phyloP scores from a whole-genome alignment of 2,329 filamentous ascomycete genomes.

The Pseudogymnoascus sp. region DNA sequence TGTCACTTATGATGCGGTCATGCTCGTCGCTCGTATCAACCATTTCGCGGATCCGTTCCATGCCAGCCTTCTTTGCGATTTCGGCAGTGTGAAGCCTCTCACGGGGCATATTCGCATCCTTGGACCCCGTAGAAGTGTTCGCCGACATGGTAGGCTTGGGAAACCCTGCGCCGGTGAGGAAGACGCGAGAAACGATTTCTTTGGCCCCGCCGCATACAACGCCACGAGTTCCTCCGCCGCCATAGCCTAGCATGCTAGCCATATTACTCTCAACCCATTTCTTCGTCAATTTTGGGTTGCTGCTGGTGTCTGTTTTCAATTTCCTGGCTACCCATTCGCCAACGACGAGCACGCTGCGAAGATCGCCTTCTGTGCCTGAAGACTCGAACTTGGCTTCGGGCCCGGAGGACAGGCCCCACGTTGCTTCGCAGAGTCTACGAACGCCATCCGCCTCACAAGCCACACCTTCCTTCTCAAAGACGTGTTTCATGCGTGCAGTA shows the following conservation, averaged over 20 bases:
- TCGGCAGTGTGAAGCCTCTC: constrained; percentile 64
- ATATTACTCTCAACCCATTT: constrained; percentile 72
- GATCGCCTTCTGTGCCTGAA: constrained; percentile 64
- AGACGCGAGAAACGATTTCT: constrained; percentile 72
- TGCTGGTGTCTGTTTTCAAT: constrained; percentile 39
- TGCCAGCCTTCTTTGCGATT: constrained; percentile 62
- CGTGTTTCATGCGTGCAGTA: constrained; percentile 67
- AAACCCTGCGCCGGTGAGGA: constrained; percentile 72
- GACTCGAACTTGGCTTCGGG: constrained; percentile 62
- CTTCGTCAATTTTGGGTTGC: constrained; percentile 50
- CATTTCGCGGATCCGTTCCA: constrained; percentile 67
- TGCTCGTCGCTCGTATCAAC: constrained; percentile 72
- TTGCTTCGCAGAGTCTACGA: constrained; percentile 72
- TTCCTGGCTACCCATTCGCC: constrained; percentile 79
- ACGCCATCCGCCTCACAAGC: constrained; percentile 84
- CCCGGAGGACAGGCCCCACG: constrained; percentile 72
- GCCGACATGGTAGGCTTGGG: constrained; percentile 26
- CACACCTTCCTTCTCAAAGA: constrained; percentile 87
- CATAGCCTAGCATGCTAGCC: constrained; percentile 59
- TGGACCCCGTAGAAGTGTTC: constrained; percentile 15
- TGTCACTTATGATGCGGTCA: constrained; percentile 71
- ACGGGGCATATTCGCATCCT: constrained; percentile 35
- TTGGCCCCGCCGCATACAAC: constrained; percentile 64
- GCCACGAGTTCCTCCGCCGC: constrained; percentile 64
- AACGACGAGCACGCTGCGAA: constrained; percentile 78